Evolutionary conservation across 2,329 filamentous ascomycete genomes (phyloP), one percentile per base, ranked within the genome.

Genomic region (Metarhizium sp.): DNA sequence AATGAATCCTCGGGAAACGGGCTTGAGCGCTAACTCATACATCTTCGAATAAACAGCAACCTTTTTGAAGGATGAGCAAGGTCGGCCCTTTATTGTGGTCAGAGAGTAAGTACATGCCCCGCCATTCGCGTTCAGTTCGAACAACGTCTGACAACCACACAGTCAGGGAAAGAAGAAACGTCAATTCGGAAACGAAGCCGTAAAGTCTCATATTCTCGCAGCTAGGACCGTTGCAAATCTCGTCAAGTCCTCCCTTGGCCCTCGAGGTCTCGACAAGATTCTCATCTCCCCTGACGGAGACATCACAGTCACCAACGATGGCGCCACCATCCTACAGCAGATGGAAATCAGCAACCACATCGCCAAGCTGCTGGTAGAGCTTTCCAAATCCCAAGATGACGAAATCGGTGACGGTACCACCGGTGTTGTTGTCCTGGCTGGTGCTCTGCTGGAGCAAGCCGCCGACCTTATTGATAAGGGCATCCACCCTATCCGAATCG

Each of bases 301-400:
- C 74, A 99, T 99, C 72, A 99, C 94, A 59, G 91, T 99, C 59
- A 99, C 94, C 63, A 99, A 99, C 77, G 94, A 99, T 76, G 94
- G 94, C 67, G 95, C 95, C 55, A 99, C 94, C 49, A 99, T 99
- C 66, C 79, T 99, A 63, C 87, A 90, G 66, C 91, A 95, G 81
- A 99, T 99, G 94, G 94, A 99, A 77, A 92, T 99, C 64, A 89
- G 90, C 64, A 97, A 99, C 80, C 92, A 97, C 73, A 91, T 99
- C 59, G 94, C 94, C 59, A 97, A 97, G 77, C 81, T 99, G 52
- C 78, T 99, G 58, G 94, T 99, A 51, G 92, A 96, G 71, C 85
- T 99, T 45, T 97, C 94, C 61, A 96, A 95, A 78, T 97, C 94
- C 43, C 94, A 99, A 73, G 94, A 99, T 67, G 92, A 97, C 65